Percentiles rank a stretch among this genome's conserved stretches.
These are phyloP conservation scores for Anastatica hierochuntica DNA, from an alignment of 345 rosid genomes.

Conservation along the genomic window DNA sequence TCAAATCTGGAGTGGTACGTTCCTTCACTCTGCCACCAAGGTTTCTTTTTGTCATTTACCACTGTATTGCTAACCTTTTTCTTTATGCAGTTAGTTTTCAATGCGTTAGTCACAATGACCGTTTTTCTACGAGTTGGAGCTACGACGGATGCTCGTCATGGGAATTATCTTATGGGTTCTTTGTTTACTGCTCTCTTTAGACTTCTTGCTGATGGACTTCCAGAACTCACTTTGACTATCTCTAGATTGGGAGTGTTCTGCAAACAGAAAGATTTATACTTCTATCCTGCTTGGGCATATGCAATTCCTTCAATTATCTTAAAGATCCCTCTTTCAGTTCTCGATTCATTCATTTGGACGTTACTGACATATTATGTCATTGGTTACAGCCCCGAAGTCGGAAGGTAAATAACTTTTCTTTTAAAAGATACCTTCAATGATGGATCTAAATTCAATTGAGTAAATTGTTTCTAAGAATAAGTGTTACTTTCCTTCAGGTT, in stretches of 20 bases:
- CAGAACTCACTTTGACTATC: slow-evolving; percentile 35
- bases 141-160: slow-evolving; percentile 25
- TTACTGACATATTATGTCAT: slow-evolving; percentile 41
- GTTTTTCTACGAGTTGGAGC: slow-evolving; percentile 27
- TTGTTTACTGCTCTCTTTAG: slow-evolving; percentile 27
- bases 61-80: neutral
- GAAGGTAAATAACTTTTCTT: slow-evolving; percentile 31
- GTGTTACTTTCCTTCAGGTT: slow-evolving; percentile 21
- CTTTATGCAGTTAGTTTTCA: slow-evolving; percentile 27
- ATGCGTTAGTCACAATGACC: slow-evolving; percentile 32
- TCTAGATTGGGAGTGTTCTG: slow-evolving; percentile 32
- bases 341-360: slow-evolving; percentile 37
- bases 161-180: slow-evolving; percentile 35
- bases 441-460: neutral
- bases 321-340: slow-evolving; percentile 35
- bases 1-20: slow-evolving; percentile 28
- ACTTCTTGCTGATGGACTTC: slow-evolving; percentile 38
- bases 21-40: neutral
- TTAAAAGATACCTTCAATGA: slow-evolving; percentile 20
- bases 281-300: slow-evolving; percentile 51
- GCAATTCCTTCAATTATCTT: slow-evolving; percentile 39
- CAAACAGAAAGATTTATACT: slow-evolving; percentile 37
- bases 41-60: neutral
- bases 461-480: neutral
- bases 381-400: slow-evolving; percentile 36